These are phyloP conservation scores for Yamagishiella unicocca DNA, from an alignment of 139 green algal species.

Conservation along the genomic window DNA sequence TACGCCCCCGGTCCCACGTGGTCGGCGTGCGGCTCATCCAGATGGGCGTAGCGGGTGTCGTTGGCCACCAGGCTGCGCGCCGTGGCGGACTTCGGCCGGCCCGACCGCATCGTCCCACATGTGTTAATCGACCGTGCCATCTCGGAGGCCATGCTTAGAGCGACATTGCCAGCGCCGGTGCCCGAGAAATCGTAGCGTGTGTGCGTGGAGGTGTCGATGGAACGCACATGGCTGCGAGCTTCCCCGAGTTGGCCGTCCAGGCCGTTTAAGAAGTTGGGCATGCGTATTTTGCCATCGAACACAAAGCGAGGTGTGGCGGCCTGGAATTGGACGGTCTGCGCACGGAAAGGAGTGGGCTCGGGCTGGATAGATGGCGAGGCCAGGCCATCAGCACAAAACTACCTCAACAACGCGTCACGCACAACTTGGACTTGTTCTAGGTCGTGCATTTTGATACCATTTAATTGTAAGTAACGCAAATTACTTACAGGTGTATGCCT, in stretches of 20 bases:
- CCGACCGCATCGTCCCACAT: not conserved
- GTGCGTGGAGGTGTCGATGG: slow-evolving; percentile 25
- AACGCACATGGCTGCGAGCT: not conserved
- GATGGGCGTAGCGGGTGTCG: slow-evolving; percentile 21
- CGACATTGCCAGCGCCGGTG: not conserved
- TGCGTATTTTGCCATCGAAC: slow-evolving; percentile 5
- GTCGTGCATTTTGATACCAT: too few relatives aligned
- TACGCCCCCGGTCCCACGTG: slow-evolving; percentile 40
- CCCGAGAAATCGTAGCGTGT: slow-evolving; percentile 26
- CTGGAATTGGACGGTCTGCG: not conserved
- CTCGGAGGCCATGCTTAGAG: slow-evolving; percentile 1
- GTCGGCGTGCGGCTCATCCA: slow-evolving; percentile 7
- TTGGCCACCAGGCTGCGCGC: slow-evolving; percentile 13
- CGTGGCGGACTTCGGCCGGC: not conserved
- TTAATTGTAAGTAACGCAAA: too few relatives aligned
- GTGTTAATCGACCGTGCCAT: slow-evolving; percentile 18
- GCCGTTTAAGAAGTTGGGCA: slow-evolving; percentile 40
- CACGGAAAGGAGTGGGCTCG: too few relatives aligned
- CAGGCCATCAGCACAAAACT: too few relatives aligned
- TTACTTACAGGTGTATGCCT: slow-evolving; percentile 3
- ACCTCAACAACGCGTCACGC: too few relatives aligned
- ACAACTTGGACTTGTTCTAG: too few relatives aligned
- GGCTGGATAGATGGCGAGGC: too few relatives aligned
- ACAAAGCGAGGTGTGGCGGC: not conserved
- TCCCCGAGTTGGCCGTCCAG: not conserved